These are phyloP conservation scores for Lotus japonicus DNA, from an alignment of 306 rosid species.

Conservation along the genomic window DNA sequence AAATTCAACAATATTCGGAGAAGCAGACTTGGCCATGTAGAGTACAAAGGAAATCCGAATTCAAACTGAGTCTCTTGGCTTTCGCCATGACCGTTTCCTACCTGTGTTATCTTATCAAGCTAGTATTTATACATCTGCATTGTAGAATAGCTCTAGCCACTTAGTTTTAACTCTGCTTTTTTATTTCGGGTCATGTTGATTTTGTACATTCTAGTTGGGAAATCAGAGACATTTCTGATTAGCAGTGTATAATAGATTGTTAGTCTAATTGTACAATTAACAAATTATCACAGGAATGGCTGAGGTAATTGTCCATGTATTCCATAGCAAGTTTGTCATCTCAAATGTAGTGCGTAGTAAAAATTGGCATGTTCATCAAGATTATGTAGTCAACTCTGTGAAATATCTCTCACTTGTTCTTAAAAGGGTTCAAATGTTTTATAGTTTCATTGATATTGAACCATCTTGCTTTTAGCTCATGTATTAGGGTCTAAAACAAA, in stretches of 20 bases:
- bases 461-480: too few relatives aligned
- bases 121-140: constrained; percentile 13
- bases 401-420: too few relatives aligned
- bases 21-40: too few relatives aligned
- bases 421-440: too few relatives aligned
- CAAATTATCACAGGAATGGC: not conserved
- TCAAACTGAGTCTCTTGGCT: not conserved
- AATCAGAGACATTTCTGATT: constrained; percentile 12
- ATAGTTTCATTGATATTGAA: too few relatives aligned
- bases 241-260: constrained; percentile 20
- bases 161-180: not conserved
- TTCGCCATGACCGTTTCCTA: not conserved
- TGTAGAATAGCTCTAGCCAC: constrained; percentile 11
- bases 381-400: too few relatives aligned
- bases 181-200: not conserved
- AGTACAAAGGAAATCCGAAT: too few relatives aligned
- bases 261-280: constrained; percentile 8
- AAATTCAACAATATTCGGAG: too few relatives aligned
- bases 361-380: not conserved
- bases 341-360: not conserved
- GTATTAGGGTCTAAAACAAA: too few relatives aligned
- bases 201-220: not conserved
- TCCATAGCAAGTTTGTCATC: too few relatives aligned
- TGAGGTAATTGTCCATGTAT: not conserved
- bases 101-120: not conserved